phyloP scores from a whole-genome alignment of 2,329 filamentous ascomycete genomes.

The Xylariales sp. region DNA sequence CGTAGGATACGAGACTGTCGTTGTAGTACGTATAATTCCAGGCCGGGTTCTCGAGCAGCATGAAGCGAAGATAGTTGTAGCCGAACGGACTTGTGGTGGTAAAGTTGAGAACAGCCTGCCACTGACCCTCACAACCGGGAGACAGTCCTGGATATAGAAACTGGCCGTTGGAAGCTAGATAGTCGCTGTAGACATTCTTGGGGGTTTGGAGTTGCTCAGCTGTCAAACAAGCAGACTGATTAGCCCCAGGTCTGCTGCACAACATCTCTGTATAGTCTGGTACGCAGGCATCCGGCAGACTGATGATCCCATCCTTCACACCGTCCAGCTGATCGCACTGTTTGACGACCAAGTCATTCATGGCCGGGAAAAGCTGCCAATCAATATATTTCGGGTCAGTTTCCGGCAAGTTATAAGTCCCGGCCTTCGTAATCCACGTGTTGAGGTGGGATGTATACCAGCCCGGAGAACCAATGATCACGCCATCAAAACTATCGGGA shows the following conservation, averaged over 20 bases:
- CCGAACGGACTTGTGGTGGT: slow-evolving; percentile 28
- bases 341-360: slow-evolving; percentile 34
- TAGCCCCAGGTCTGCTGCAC: slow-evolving; percentile 26
- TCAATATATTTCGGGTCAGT: slow-evolving; percentile 40
- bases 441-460: slow-evolving; percentile 47
- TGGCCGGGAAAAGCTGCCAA: slow-evolving; percentile 37
- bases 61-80: slow-evolving; percentile 32
- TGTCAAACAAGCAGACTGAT: slow-evolving; percentile 35
- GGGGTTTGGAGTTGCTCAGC: slow-evolving; percentile 34
- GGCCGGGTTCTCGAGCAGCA: slow-evolving; percentile 32
- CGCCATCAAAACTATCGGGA: slow-evolving; percentile 53
- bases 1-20: slow-evolving; percentile 25
- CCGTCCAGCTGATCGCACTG: slow-evolving; percentile 50
- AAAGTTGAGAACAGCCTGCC: slow-evolving; percentile 28
- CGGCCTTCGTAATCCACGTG: slow-evolving; percentile 37
- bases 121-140: slow-evolving; percentile 39
- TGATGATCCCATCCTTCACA: slow-evolving; percentile 44
- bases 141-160: slow-evolving; percentile 39
- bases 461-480: slow-evolving; percentile 44
- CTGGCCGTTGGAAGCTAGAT: slow-evolving; percentile 23
- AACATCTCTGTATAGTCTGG: slow-evolving; percentile 36
- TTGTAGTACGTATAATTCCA: slow-evolving; percentile 32
- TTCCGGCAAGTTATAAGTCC: slow-evolving; percentile 41
- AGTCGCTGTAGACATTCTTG: slow-evolving; percentile 26
- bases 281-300: slow-evolving; percentile 38